phyloP scores from a whole-genome alignment of 2,329 filamentous ascomycete genomes.

The Cordyceps cicadae region DNA sequence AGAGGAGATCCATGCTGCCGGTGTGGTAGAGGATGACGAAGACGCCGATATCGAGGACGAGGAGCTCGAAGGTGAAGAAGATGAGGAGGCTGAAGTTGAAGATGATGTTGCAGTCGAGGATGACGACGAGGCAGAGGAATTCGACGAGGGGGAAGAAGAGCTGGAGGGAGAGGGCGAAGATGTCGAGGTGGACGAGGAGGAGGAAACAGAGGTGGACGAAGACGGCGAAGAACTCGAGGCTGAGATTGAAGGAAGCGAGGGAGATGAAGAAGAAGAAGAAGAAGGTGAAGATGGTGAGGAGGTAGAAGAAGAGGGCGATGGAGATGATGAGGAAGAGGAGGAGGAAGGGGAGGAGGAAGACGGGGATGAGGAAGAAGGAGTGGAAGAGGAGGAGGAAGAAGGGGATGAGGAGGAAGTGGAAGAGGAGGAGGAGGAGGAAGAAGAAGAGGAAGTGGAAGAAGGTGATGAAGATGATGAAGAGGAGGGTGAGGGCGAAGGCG shows the following conservation, averaged over 20 bases:
- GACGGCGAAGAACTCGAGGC: slow-evolving; percentile 17
- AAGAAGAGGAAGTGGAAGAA: slow-evolving; percentile 14
- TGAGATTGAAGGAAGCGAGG: slow-evolving; percentile 10
- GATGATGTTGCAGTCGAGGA: slow-evolving; percentile 8
- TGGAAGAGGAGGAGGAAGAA: slow-evolving; percentile 14
- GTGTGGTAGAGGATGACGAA: slow-evolving; percentile 16
- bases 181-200: slow-evolving; percentile 9
- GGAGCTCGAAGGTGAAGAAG: slow-evolving; percentile 15
- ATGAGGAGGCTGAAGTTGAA: slow-evolving; percentile 12
- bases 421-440: slow-evolving; percentile 4
- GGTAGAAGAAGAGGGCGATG: slow-evolving; percentile 11
- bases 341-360: slow-evolving; percentile 19
- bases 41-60: slow-evolving; percentile 11
- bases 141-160: slow-evolving; percentile 14
- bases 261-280: slow-evolving; percentile 17
- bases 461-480: slow-evolving; percentile 17
- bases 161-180: slow-evolving; percentile 12
- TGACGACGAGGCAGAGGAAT: slow-evolving; percentile 13
- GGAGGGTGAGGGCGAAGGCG: slow-evolving; percentile 20
- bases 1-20: slow-evolving; percentile 20
- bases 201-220: slow-evolving; percentile 14
- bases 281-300: slow-evolving; percentile 13
- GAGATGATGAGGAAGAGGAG: slow-evolving; percentile 15
- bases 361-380: slow-evolving; percentile 19
- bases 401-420: slow-evolving; percentile 14